Percentiles rank a stretch among this genome's conserved stretches.
These are phyloP conservation scores for Cyberlindnera maclurae DNA, from an alignment of 805 yeast species.

Conservation along the genomic window DNA sequence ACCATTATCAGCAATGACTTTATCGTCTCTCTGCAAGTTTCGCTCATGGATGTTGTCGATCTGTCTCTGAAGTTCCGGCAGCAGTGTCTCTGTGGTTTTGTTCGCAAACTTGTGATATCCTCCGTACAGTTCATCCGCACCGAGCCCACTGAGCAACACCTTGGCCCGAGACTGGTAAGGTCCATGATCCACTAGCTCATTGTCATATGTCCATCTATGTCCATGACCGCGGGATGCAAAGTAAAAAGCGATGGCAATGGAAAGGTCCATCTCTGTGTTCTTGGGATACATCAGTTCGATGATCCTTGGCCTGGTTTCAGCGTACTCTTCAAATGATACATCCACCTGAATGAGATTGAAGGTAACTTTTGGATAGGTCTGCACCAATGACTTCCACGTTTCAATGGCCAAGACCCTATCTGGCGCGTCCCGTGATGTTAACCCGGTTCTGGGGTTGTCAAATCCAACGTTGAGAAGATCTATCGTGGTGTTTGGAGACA, in stretches of 20 bases:
- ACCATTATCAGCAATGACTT: conserved; percentile 81
- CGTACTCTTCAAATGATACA: conserved; percentile 64
- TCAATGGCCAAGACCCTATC: conserved; percentile 71
- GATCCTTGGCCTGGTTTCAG: conserved; percentile 43
- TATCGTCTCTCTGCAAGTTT: conserved; percentile 87
- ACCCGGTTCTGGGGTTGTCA: conserved; percentile 74
- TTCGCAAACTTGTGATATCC: conserved; percentile 83
- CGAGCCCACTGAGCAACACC: conserved; percentile 85
- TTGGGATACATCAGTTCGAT: conserved; percentile 70
- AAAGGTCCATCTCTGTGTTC: conserved; percentile 88
- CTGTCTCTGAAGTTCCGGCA: conserved; percentile 59
- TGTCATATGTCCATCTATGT: background rate
- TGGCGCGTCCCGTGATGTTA: conserved; percentile 62
- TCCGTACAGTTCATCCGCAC: conserved; percentile 96
- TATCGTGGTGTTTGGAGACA: conserved; percentile 31
- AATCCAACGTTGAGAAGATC: conserved; percentile 92
- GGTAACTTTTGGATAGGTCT: conserved; percentile 32
- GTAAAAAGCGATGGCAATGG: conserved; percentile 92
- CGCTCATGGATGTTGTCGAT: conserved; percentile 68
- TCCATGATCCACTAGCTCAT: conserved; percentile 7
- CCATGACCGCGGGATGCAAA: conserved; percentile 72
- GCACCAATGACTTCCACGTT: conserved; percentile 48
- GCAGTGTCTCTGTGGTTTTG: conserved; percentile 37
- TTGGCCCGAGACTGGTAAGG: conserved; percentile 46
- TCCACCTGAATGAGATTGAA: conserved; percentile 60